phyloP scores from a whole-genome alignment of 306 rosid genomes.

The Begonia loranthoides region DNA sequence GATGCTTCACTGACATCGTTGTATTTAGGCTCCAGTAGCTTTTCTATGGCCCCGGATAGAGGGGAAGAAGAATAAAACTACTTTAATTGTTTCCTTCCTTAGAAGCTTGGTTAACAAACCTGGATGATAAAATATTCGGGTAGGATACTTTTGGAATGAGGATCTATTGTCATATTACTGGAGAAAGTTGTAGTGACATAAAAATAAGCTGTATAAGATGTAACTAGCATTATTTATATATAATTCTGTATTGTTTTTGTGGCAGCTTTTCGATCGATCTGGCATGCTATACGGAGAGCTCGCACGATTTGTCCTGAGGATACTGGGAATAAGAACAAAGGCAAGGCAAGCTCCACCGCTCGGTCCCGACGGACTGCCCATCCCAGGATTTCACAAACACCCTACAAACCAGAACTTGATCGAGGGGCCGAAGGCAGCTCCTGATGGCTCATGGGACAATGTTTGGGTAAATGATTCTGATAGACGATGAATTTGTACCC shows the following conservation, averaged over 20 bases:
- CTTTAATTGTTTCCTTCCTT: no score
- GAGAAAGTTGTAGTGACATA: no score
- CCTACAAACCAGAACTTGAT: conserved; percentile 33
- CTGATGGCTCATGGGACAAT: conserved; percentile 77
- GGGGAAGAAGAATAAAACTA: no score
- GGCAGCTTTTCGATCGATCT: conserved; percentile 85
- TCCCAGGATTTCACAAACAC: conserved; percentile 29
- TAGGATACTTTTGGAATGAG: no score
- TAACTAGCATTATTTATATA: neutral
- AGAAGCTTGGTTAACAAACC: no score
- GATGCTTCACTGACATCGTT: no score
- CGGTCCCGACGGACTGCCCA: conserved; percentile 53
- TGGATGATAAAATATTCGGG: no score
- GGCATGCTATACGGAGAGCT: conserved; percentile 84
- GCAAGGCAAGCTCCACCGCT: conserved; percentile 24
- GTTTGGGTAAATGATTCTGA: conserved; percentile 24
- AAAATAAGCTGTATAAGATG: no score
- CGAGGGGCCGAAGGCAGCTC: conserved; percentile 58
- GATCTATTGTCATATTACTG: no score
- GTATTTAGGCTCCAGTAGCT: no score
- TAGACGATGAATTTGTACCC: no score
- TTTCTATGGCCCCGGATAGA: no score
- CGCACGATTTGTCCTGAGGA: conserved; percentile 69
- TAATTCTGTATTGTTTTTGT: neutral
- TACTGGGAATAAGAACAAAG: conserved; percentile 62